Conservation (phyloP, 108 stramenopile genomes). For the Skeletonema marinoi region DNA sequence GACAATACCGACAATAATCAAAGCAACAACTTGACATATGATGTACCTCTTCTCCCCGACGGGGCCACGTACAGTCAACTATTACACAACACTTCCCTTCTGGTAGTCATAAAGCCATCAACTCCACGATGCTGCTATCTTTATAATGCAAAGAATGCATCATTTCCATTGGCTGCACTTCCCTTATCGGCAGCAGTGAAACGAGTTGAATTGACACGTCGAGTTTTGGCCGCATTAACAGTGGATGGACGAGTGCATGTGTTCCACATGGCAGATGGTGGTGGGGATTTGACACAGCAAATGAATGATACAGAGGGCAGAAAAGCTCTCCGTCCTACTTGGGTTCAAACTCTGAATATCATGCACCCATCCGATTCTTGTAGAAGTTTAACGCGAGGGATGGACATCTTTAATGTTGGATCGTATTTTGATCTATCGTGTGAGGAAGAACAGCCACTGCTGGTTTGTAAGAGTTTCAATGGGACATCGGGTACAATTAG, state of each 20-base stretch:
- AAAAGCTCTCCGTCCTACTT: slow-evolving; percentile 16
- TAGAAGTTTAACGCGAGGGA: slow-evolving; percentile 39
- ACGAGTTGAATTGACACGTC: slow-evolving; percentile 38
- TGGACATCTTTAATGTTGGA: slow-evolving; percentile 32
- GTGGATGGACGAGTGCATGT: slow-evolving; percentile 43
- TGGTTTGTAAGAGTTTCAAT: slow-evolving; percentile 48
- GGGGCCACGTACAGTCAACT: slow-evolving; percentile 47
- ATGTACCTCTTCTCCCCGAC: slow-evolving; percentile 24
- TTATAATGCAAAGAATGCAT: slow-evolving; percentile 32
- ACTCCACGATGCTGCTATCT: slow-evolving; percentile 42
- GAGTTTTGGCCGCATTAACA: slow-evolving; percentile 38
- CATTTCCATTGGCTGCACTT: slow-evolving; percentile 27
- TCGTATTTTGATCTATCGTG: slow-evolving; percentile 47
- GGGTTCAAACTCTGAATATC: slow-evolving; percentile 36
- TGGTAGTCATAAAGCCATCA: slow-evolving; percentile 31
- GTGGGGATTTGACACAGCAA: neutral
- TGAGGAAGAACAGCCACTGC: slow-evolving; percentile 22
- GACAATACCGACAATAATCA: neutral
- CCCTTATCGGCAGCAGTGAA: slow-evolving; percentile 47
- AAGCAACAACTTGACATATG: slow-evolving; percentile 31
- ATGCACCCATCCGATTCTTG: slow-evolving; percentile 44
- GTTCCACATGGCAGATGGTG: slow-evolving; percentile 26
- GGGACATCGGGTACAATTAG: slow-evolving; percentile 37
- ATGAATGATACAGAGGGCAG: neutral
- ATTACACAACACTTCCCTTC: slow-evolving; percentile 23